phyloP scores from a whole-genome alignment of 805 yeast species.

The Kodamaea laetipori region DNA sequence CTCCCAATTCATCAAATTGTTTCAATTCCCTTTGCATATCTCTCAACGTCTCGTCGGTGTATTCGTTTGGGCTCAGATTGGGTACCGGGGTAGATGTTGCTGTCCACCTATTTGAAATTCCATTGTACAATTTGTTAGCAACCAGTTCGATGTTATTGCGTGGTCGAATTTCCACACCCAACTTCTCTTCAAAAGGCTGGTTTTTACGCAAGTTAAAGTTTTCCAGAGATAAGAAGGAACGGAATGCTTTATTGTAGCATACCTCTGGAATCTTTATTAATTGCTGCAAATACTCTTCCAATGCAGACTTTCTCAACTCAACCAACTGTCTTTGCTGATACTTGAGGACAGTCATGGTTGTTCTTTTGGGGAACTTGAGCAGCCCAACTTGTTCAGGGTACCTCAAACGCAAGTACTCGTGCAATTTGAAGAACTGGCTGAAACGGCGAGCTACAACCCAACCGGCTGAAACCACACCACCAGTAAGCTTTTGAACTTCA shows the following conservation, averaged over 20 bases:
- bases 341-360: conserved; percentile 58
- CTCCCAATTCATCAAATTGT: conserved; percentile 47
- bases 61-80: background rate
- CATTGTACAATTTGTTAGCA: conserved; percentile 38
- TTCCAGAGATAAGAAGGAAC: conserved; percentile 78
- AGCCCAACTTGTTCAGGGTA: conserved; percentile 50
- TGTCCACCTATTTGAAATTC: conserved; percentile 22
- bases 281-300: conserved; percentile 63
- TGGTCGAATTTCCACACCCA: conserved; percentile 7
- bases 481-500: conserved; percentile 62
- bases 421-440: conserved; percentile 76
- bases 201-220: conserved; percentile 45
- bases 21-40: conserved; percentile 60
- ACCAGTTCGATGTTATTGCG: conserved; percentile 29
- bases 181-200: conserved; percentile 28
- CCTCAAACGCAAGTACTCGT: conserved; percentile 58
- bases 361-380: conserved; percentile 60
- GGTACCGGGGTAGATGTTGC: conserved; percentile 6
- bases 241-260: conserved; percentile 69
- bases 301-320: conserved; percentile 60
- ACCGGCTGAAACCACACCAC: conserved; percentile 57
- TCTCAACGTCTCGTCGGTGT: conserved; percentile 32
- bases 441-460: conserved; percentile 93
- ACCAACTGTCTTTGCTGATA: conserved; percentile 66
- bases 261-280: conserved; percentile 65